Conservation (phyloP, 2,329 filamentous ascomycete species). For the Xylariaceae sp. region DNA sequence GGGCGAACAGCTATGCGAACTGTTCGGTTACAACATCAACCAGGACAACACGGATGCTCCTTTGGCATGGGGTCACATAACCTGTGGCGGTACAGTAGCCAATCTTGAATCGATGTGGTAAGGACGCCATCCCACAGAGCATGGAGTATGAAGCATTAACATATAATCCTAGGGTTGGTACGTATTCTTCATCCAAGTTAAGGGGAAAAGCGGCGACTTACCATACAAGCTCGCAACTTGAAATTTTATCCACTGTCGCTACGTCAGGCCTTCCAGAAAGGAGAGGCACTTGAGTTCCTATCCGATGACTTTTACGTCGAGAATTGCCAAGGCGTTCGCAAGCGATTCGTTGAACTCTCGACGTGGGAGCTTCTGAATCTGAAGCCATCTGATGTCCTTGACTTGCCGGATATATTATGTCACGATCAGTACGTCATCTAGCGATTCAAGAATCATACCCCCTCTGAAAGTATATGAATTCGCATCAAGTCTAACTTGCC, state of each 20-base stretch:
- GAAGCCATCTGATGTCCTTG: constrained; percentile 37
- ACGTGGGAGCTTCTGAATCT: constrained; percentile 46
- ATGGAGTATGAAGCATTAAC: constrained; percentile 3
- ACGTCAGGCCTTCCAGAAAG: constrained; percentile 29
- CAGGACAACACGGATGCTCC: constrained; percentile 26
- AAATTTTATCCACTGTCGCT: constrained; percentile 46
- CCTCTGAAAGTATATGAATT: not conserved
- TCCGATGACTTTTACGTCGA: constrained; percentile 30
- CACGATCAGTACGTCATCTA: constrained; percentile 30
- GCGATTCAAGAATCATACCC: not conserved
- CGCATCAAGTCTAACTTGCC: not conserved
- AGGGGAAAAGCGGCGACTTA: constrained; percentile 11
- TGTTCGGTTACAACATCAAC: constrained; percentile 43
- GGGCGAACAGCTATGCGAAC: constrained; percentile 42
- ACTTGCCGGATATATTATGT: constrained; percentile 38
- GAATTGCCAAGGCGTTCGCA: constrained; percentile 31
- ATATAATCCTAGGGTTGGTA: constrained; percentile 12
- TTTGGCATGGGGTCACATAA: constrained; percentile 43
- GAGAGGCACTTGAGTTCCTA: constrained; percentile 31
- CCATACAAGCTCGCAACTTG: constrained; percentile 40
- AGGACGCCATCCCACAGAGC: not conserved
- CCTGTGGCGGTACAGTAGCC: constrained; percentile 43
- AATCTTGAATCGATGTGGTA: constrained; percentile 47
- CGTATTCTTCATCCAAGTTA: not conserved
- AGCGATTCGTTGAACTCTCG: constrained; percentile 36